A percentile compares a stretch with the other conserved stretches of the same genome.
Conservation (phyloP, 1,139 yeast genomes). For the Pichia sp. region DNA sequence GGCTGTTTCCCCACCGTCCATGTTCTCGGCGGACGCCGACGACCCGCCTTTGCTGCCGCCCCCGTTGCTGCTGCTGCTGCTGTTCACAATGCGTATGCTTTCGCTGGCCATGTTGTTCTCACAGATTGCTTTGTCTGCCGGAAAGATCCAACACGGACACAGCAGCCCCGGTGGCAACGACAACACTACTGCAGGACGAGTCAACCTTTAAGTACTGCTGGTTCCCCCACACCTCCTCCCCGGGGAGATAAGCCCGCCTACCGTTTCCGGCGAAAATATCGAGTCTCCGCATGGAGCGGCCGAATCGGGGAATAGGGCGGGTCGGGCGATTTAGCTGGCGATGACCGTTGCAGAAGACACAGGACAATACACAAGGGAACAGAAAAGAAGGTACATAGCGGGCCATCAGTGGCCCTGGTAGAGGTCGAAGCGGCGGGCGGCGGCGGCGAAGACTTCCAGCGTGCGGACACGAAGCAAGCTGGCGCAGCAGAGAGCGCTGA, state of each 20-base stretch:
- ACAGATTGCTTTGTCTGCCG: not conserved
- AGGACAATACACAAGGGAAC: not conserved
- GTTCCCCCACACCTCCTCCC: not conserved
- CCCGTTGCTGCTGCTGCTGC: not conserved
- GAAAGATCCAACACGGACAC: too few species aligned
- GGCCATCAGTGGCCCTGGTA: not conserved
- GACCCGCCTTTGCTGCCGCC: not conserved
- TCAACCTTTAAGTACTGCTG: not conserved
- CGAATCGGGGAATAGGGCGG: not conserved
- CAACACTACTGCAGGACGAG: not conserved
- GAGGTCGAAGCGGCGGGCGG: slow-evolving; percentile 6
- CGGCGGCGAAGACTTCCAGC: slow-evolving; percentile 4
- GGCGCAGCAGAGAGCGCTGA: slow-evolving; percentile 18
- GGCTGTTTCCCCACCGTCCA: not conserved
- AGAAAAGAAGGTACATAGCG: not conserved
- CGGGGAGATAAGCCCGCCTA: not conserved
- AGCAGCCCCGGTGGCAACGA: too few species aligned
- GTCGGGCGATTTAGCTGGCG: not conserved
- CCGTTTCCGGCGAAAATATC: not conserved
- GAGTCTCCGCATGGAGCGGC: not conserved
- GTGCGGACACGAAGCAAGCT: slow-evolving; percentile 4
- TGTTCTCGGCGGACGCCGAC: not conserved
- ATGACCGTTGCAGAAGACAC: not conserved
- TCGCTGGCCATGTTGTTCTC: not conserved
- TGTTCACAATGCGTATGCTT: not conserved